Base-by-base conservation (phyloP, 768 basidiomycete species). In the Thelephora aurantiotincta region DNA sequence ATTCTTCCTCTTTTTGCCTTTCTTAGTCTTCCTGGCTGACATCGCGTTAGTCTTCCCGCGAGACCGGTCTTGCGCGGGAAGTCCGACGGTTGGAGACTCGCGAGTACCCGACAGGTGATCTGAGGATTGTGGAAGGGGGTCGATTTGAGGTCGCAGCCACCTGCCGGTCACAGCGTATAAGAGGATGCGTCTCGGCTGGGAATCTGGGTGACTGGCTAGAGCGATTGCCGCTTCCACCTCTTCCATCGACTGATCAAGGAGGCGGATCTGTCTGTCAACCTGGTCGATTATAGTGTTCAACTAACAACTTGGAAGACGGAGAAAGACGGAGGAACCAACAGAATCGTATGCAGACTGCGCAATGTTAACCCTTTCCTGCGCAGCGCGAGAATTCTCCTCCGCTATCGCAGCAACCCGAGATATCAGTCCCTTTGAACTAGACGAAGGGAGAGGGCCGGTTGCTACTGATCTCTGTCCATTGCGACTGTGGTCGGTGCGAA, bases 211-310 rank as follows among this genome's bases (percentile, higher is more conserved):
- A 18, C 69, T 63, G 16, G 75, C 77, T 16, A 76, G 64, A 11
- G 71, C 67, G 42, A 80, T 69, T 14, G 71, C 65, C 30, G 71
- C 68, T 55, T 80, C 75, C 54, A 77, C 73, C 50, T 77, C 73
- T 44, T 72, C 71, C 48, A 82, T 74, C n/a, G 73, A 80, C 54
- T 85, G 77, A 53, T 91, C 86, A 19, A 92, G 66, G 35, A 84
- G 70, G 19, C 80, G 77, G 23, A 85, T 78, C 56, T 90, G 85
- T 33, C 88, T 72, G 52, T 89, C 82, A 11, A 89, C 74, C 88
- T 91, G 44, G 18, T 41, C 14, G 16, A 18, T 18, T 41, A 41
- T 14, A 41, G 11, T 2, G 7, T 14, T 9, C 16, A 41, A 16
- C 14, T 11, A 18, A 14, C 38, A 41, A 41, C 7, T 14, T 41